Conservation (phyloP, 2,329 filamentous ascomycete species). For the Laburnicola sp. region DNA sequence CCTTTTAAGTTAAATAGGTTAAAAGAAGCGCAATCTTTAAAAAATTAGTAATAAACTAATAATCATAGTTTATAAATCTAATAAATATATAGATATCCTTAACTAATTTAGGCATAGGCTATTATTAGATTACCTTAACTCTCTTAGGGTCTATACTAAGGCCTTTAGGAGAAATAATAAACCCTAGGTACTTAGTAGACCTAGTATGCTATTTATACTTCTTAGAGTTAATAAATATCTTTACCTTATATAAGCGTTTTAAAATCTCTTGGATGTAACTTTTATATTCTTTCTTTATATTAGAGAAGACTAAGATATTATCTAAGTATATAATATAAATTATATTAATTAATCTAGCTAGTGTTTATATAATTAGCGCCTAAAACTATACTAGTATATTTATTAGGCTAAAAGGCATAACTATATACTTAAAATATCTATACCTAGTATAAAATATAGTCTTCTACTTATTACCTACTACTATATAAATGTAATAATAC, state of each 20-base stretch:
- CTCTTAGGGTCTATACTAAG: slow-evolving; percentile 33
- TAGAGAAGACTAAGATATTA: slow-evolving; percentile 27
- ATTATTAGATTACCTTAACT: slow-evolving; percentile 27
- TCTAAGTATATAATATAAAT: slow-evolving; percentile 16
- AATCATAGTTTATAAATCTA: not conserved
- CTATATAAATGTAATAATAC: too few species aligned
- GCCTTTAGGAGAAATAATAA: slow-evolving; percentile 27
- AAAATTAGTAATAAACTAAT: too few species aligned
- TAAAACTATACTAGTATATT: slow-evolving; percentile 1
- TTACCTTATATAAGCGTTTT: not conserved
- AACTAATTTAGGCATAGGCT: slow-evolving; percentile 12
- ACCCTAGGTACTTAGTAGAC: slow-evolving; percentile 35
- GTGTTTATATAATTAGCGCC: not conserved
- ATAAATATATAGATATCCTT: too few species aligned
- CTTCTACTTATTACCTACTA: too few species aligned
- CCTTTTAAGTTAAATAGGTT: too few species aligned
- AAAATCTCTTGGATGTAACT: slow-evolving; percentile 30
- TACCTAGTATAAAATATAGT: too few species aligned
- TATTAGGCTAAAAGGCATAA: not conserved
- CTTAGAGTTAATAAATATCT: slow-evolving; percentile 21
- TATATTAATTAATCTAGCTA: slow-evolving; percentile 2
- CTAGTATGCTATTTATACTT: slow-evolving; percentile 39
- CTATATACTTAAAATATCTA: too few species aligned
- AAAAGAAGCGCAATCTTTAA: too few species aligned
- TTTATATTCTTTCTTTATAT: slow-evolving; percentile 24